Evolutionary conservation across 2,329 filamentous ascomycete genomes (phyloP).

Genomic region (Phialophora chinensis): DNA sequence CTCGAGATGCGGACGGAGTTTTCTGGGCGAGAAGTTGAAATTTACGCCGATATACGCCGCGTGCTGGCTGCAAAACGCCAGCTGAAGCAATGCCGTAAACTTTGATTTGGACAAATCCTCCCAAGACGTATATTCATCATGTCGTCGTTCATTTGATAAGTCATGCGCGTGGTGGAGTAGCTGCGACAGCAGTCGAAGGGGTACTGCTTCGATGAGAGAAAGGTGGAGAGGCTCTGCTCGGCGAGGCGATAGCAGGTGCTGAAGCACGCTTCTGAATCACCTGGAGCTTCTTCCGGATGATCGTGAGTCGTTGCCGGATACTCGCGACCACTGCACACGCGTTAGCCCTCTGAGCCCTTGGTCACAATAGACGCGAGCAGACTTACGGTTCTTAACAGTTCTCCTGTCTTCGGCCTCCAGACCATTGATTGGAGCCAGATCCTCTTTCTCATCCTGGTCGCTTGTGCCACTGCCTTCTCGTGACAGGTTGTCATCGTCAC

Average conservation of each 20-base stretch:
- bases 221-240: slow-evolving; percentile 37
- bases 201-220: slow-evolving; percentile 34
- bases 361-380: not conserved
- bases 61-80: slow-evolving; percentile 3
- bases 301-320: slow-evolving; percentile 55
- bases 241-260: slow-evolving; percentile 44
- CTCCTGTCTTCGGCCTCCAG: slow-evolving; percentile 56
- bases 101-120: not conserved
- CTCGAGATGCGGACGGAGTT: not conserved
- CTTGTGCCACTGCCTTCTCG: slow-evolving; percentile 40
- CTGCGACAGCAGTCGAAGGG: slow-evolving; percentile 20
- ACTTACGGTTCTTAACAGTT: slow-evolving; percentile 58
- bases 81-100: not conserved
- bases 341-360: slow-evolving; percentile 37
- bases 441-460: slow-evolving; percentile 42
- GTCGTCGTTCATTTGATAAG: slow-evolving; percentile 12
- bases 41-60: slow-evolving; percentile 15
- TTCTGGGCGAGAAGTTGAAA: slow-evolving; percentile 11
- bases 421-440: slow-evolving; percentile 50
- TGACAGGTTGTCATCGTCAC: slow-evolving; percentile 63
- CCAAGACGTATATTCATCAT: slow-evolving; percentile 15
- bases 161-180: slow-evolving; percentile 34
- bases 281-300: slow-evolving; percentile 57
- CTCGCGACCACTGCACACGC: slow-evolving; percentile 52
- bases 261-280: slow-evolving; percentile 55